Conservation (phyloP, 78 protist genomes). For the Dictyostelium purpureum region DNA sequence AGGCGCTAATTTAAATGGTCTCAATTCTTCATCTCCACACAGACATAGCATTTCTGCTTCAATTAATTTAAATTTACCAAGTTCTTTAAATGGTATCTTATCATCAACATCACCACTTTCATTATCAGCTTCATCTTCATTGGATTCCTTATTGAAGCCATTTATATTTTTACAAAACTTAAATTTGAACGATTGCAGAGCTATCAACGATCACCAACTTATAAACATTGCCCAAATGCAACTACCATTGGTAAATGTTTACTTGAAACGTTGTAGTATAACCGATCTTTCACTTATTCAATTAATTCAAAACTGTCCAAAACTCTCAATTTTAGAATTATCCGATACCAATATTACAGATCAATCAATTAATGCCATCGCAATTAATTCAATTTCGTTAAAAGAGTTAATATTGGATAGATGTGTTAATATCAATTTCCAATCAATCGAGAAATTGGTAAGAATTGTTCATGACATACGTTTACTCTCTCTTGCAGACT, state of each 20-base stretch:
- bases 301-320: constrained; percentile 17
- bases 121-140: constrained; percentile 2
- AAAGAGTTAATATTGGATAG: constrained; percentile 35
- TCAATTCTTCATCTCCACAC: neutral
- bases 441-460: constrained; percentile 37
- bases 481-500: constrained; percentile 17
- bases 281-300: constrained; percentile 23
- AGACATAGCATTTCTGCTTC: constrained; percentile 8
- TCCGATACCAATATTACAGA: constrained; percentile 29
- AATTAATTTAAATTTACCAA: too few relatives aligned
- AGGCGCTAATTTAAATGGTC: neutral
- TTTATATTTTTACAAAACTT: constrained; percentile 33
- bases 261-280: constrained; percentile 58
- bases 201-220: constrained; percentile 44
- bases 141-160: neutral
- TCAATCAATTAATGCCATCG: constrained; percentile 6
- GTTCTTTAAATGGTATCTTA: neutral
- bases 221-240: constrained; percentile 46
- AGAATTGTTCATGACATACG: constrained; percentile 28
- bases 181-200: constrained; percentile 44
- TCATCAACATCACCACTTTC: neutral
- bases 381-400: neutral
- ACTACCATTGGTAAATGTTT: constrained; percentile 58
- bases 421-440: constrained; percentile 4
- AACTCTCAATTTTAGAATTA: constrained; percentile 1